Evolutionary conservation across 2,329 filamentous ascomycete genomes (phyloP).

Genomic region (Dryadomyces quercivorus): DNA sequence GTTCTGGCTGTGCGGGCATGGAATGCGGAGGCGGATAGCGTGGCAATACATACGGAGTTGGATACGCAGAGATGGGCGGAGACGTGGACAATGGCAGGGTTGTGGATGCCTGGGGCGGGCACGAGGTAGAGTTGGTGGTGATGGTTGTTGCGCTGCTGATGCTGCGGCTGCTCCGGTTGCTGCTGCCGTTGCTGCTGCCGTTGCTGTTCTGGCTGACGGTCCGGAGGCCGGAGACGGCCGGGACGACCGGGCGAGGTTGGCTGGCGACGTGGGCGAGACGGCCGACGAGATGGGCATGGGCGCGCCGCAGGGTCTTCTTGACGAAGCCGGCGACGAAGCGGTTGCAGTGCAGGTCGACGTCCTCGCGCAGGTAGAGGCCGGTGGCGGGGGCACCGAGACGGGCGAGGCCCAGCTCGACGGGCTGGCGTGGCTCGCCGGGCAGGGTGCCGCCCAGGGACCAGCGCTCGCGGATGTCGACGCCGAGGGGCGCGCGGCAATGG

Average conservation of each 20-base stretch:
- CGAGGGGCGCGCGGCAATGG: constrained; percentile 72
- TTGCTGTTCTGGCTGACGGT: background rate
- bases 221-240: background rate
- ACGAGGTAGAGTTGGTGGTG: background rate
- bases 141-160: background rate
- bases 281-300: constrained; percentile 59
- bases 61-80: background rate
- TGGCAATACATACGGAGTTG: background rate
- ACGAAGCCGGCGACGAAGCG: constrained; percentile 65
- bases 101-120: background rate
- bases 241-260: background rate
- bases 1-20: background rate
- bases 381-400: constrained; percentile 45
- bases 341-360: constrained; percentile 74
- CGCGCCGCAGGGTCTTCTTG: constrained; percentile 68
- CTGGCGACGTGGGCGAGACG: background rate
- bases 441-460: constrained; percentile 65
- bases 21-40: background rate
- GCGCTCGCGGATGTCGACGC: constrained; percentile 64
- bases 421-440: constrained; percentile 55
- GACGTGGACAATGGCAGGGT: background rate
- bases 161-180: background rate
- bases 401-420: constrained; percentile 49
- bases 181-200: background rate
- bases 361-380: constrained; percentile 74